Evolutionary conservation across 2,329 filamentous ascomycete species (phyloP), one percentile per base, ranked within the genome.

Genomic region (Dactylellina cionopaga): DNA sequence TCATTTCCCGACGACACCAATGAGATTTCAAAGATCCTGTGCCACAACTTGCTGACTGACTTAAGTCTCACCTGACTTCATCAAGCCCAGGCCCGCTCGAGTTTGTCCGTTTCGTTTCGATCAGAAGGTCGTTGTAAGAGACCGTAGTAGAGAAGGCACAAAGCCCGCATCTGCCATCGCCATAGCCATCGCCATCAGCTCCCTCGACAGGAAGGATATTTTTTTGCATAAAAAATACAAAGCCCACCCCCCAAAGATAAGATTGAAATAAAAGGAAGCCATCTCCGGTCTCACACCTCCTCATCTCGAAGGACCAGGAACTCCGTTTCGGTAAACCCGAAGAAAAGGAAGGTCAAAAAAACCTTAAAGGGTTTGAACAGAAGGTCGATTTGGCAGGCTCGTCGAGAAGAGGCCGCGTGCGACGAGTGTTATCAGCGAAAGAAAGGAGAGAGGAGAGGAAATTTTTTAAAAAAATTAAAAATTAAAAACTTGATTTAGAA

Each of bases 341-440:
- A 59, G 68, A 72, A 72, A 71, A 64, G 68, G 66, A 71, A 71
- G 66, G 66, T 71, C 52, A 52, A 43, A 71, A 72, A 72, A 72
- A 72, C 52, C 44, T 72, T 72, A 72, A 72, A 52, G 58, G 44
- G 15, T 22, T 58, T 65, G 59, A 63, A 65, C 35, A 65, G 58
- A 54, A 71, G 65, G 65, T 71, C 65, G 65, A 56, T 56, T 55
- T 62, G 55, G 65, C 65, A 60, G 46, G 66, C 43, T 72, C 59
- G 49, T 72, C 59, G 59, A 72, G 52, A 65, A 37, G 5, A 63
- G 43, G 39, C 58, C 51, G 59, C 58, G 35, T 17, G 54, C 51
- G 66, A 70, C 65, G 37, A 60, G 24, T 37, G 46, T 46, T 63
- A 49, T 62, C 65, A 27, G 47, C 43, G 22, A 29, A 59, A 59